Base-by-base conservation (phyloP, 2,329 filamentous ascomycete species). In the Aspergillus ochraceus region DNA sequence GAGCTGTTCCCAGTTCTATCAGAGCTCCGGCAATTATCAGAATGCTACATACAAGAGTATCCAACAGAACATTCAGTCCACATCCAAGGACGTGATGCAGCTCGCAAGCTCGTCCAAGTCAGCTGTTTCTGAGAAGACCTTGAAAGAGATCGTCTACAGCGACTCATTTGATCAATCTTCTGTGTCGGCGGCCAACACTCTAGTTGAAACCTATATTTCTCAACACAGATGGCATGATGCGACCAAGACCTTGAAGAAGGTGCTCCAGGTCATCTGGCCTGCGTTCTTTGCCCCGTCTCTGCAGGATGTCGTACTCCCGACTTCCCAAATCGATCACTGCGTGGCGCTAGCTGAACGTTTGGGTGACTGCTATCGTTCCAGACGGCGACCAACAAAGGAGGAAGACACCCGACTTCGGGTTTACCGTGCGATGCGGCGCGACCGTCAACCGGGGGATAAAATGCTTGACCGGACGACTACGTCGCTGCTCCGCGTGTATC, bases 191-290 rank as follows among this genome's bases (percentile, higher is more conserved):
- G 73, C 76, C 0, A 75, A 76, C 63, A 77, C 72, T 55, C 69
- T 82, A 11, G 71, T 76, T 4, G 63, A 64, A 22, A 67, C 78
- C 39, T 81, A 82, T 67, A 76, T 79, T 24, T 74, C 76, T 3
- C 78, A 83, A 68, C 76, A 76, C 60, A 75, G 80, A 36, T 84
- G 77, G 72, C 74, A 74, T 3, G 79, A 83, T 57, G 80, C 81
- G 3, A 78, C 79, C 24, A 74, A 70, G 1, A 69, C 81, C n/a
- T 74, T 83, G 39, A 79, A 80, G 54, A 71, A 71, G 22, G 77
- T 81, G 10, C 68, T 84, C 30, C 74, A 76, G 45, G 71, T 74
- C 5, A 76, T 79, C 3, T 84, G 82, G 81, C 74, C 77, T 1
- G 76, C 76, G 0, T 74, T 84, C 57, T 77, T 83, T 51, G 73